phyloP scores from a whole-genome alignment of 1,284 basidiomycete genomes.

The Termitomyces sp. region DNA sequence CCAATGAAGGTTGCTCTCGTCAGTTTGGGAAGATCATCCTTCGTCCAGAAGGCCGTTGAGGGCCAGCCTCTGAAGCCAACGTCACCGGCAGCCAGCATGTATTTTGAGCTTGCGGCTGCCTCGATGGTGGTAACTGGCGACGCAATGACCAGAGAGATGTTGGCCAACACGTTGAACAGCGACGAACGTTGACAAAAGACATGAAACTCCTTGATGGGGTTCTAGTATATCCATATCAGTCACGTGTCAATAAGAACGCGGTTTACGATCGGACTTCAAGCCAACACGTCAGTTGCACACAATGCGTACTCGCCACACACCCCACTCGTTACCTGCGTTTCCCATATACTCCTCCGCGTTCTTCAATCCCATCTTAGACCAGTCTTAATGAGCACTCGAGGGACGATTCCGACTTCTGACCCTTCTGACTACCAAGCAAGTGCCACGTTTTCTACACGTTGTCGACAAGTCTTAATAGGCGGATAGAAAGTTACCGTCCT shows the following conservation, averaged over 20 bases:
- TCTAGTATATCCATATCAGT: not conserved
- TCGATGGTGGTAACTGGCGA: not conserved
- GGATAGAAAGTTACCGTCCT: slow-evolving; percentile 73
- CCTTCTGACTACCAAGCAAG: slow-evolving; percentile 80
- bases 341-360: slow-evolving; percentile 90
- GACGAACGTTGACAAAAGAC: slow-evolving; percentile 7
- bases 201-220: not conserved
- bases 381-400: slow-evolving; percentile 43
- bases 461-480: not conserved
- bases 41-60: slow-evolving; percentile 13
- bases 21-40: slow-evolving; percentile 51
- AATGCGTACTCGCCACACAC: slow-evolving; percentile 77
- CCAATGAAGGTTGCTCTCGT: slow-evolving; percentile 66
- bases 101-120: not conserved
- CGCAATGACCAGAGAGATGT: not conserved
- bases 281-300: not conserved
- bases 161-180: slow-evolving; percentile 5
- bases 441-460: not conserved
- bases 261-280: slow-evolving; percentile 3
- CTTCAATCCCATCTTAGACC: slow-evolving; percentile 42
- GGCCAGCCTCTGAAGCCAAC: slow-evolving; percentile 5
- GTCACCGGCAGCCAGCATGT: slow-evolving; percentile 12
- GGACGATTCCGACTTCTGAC: slow-evolving; percentile 58
- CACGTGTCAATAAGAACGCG: slow-evolving; percentile 8
- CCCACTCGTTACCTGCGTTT: slow-evolving; percentile 72